Conservation (phyloP, 2,329 filamentous ascomycete genomes). For the Verruconis gallopava region DNA sequence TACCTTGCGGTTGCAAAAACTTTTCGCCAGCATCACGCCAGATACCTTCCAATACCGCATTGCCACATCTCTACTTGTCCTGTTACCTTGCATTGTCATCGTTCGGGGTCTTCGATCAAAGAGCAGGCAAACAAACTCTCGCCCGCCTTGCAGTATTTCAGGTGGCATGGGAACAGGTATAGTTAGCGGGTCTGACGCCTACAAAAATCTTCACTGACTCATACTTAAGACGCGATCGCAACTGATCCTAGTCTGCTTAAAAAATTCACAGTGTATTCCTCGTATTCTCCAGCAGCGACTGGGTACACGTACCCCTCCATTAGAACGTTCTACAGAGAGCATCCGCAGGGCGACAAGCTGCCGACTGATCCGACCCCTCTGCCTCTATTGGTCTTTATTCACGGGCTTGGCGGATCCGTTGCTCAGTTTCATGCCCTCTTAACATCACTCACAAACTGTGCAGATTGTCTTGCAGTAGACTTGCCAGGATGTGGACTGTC, state of each 20-base stretch:
- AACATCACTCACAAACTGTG: slow-evolving; percentile 67
- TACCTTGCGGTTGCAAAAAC: neutral
- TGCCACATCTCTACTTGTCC: neutral
- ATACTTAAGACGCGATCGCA: slow-evolving; percentile 2
- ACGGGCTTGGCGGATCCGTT: slow-evolving; percentile 84
- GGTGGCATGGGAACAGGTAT: neutral
- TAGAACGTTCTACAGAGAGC: slow-evolving; percentile 70
- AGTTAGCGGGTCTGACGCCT: neutral
- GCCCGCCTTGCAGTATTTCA: too few relatives aligned
- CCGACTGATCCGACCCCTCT: slow-evolving; percentile 54
- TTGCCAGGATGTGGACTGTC: slow-evolving; percentile 83
- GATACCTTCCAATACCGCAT: neutral
- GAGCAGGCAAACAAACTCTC: neutral
- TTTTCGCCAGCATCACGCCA: neutral
- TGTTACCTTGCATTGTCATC: neutral
- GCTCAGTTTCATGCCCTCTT: slow-evolving; percentile 77
- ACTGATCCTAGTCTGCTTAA: slow-evolving; percentile 65
- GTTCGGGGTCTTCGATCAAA: neutral
- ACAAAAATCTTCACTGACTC: neutral
- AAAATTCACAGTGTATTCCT: slow-evolving; percentile 57
- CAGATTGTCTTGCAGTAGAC: slow-evolving; percentile 77
- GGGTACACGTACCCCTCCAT: slow-evolving; percentile 59
- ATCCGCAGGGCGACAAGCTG: slow-evolving; percentile 71
- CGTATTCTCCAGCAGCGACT: slow-evolving; percentile 55
- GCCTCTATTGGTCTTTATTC: slow-evolving; percentile 79